Evolutionary conservation across 2,329 filamentous ascomycete species (phyloP).

Genomic region (Xylaria digitata): DNA sequence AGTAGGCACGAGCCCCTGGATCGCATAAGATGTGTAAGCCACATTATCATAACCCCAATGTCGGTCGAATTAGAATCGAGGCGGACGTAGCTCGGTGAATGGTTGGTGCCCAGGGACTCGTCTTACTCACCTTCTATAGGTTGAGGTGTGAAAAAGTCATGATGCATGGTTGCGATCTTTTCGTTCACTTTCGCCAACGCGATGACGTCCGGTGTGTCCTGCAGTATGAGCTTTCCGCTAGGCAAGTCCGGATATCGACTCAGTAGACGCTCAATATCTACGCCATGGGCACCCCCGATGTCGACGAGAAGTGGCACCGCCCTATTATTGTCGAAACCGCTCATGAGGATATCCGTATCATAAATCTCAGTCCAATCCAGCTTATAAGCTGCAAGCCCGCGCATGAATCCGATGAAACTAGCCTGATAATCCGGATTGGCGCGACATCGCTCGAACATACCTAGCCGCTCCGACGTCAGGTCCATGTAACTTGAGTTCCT

Average conservation of each 20-base stretch:
- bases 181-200: slow-evolving; percentile 42
- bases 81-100: not conserved
- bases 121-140: slow-evolving; percentile 38
- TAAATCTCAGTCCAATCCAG: slow-evolving; percentile 52
- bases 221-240: slow-evolving; percentile 50
- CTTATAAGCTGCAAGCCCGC: slow-evolving; percentile 50
- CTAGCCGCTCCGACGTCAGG: slow-evolving; percentile 39
- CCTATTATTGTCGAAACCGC: slow-evolving; percentile 35
- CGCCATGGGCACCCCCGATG: slow-evolving; percentile 54
- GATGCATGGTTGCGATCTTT: slow-evolving; percentile 36
- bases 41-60: not conserved
- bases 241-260: slow-evolving; percentile 50
- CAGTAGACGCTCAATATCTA: slow-evolving; percentile 51
- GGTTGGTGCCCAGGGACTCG: too few relatives aligned
- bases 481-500: slow-evolving; percentile 42
- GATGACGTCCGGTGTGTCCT: slow-evolving; percentile 54
- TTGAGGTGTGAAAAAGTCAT: slow-evolving; percentile 41
- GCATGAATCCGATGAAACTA: slow-evolving; percentile 53
- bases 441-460: slow-evolving; percentile 51
- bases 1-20: slow-evolving; percentile 51
- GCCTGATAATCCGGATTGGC: slow-evolving; percentile 46
- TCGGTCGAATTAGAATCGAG: too few relatives aligned
- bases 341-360: slow-evolving; percentile 41
- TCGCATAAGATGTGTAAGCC: not conserved
- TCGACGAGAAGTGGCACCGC: slow-evolving; percentile 51